Evolutionary conservation across 768 basidiomycete genomes (phyloP).

Genomic region (Auriscalpium vulgare): DNA sequence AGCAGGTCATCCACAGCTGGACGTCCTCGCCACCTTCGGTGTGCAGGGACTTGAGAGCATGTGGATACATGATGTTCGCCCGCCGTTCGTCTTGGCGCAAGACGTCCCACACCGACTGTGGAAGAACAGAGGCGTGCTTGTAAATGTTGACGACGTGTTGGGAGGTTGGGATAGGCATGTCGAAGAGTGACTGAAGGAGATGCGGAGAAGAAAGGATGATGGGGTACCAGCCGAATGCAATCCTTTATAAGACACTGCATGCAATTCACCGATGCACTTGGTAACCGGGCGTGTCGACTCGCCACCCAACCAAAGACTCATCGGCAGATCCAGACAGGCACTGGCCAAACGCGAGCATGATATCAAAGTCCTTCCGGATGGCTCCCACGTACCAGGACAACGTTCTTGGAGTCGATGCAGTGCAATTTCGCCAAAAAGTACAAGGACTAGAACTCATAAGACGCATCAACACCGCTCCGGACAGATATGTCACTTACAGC

Average conservation of each 20-base stretch:
- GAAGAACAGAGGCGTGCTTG: conserved; percentile 27
- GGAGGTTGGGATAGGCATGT: conserved; percentile 5
- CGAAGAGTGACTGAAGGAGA: not conserved
- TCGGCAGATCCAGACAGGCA: not conserved
- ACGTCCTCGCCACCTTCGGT: conserved; percentile 1
- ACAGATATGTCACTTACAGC: too few relatives aligned
- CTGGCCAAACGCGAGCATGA: not conserved
- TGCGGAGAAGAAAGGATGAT: not conserved
- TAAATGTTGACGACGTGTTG: conserved; percentile 15
- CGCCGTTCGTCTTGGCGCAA: conserved; percentile 30
- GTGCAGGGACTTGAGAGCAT: conserved; percentile 24
- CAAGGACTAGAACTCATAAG: too few relatives aligned
- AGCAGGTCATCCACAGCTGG: conserved; percentile 26
- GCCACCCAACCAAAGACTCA: not conserved
- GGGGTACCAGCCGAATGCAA: not conserved
- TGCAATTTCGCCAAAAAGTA: too few relatives aligned
- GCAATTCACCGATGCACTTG: not conserved
- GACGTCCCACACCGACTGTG: conserved; percentile 28
- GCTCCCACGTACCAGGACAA: not conserved
- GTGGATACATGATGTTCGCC: conserved; percentile 36
- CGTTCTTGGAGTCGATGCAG: not conserved
- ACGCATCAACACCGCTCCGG: too few relatives aligned
- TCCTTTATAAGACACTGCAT: not conserved
- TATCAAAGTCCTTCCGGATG: not conserved
- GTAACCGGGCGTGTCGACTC: not conserved